Conservation (phyloP, 2,329 filamentous ascomycete species). For the Fusarium tuaranense region DNA sequence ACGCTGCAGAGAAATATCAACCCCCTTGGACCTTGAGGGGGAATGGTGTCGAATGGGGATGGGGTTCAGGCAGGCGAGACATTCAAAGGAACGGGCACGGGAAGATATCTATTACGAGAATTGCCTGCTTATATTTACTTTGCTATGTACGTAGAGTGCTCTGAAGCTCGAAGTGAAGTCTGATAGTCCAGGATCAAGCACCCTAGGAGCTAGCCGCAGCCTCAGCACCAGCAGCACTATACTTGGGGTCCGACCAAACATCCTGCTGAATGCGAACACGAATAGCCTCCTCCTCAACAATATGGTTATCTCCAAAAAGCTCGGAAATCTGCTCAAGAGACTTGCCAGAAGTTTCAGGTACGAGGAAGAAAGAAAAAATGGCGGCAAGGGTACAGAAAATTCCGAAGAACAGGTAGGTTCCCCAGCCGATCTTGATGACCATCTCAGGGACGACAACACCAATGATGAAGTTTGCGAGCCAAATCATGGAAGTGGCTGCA, state of each 20-base stretch:
- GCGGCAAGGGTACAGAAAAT: constrained; percentile 61
- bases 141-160: not conserved
- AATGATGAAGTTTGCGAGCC: constrained; percentile 52
- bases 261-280: constrained; percentile 14
- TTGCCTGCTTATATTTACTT: not conserved
- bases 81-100: no score
- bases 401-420: constrained; percentile 66
- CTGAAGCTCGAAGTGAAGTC: not conserved
- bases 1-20: no score
- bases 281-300: constrained; percentile 26
- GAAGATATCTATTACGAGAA: no score
- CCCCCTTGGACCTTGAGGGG: no score
- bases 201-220: not conserved
- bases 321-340: constrained; percentile 37
- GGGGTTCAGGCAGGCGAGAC: no score
- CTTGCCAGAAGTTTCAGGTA: constrained; percentile 35
- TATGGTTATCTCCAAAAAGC: constrained; percentile 26
- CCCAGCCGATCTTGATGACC: constrained; percentile 60
- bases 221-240: not conserved
- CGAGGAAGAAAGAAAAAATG: constrained; percentile 48
- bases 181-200: no score
- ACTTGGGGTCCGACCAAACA: constrained; percentile 15
- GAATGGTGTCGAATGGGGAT: no score
- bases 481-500: constrained; percentile 48
- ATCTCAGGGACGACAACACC: constrained; percentile 67